Evolutionary conservation across 305 asterid genomes (phyloP).

Genomic region (Solanum hybrid): DNA sequence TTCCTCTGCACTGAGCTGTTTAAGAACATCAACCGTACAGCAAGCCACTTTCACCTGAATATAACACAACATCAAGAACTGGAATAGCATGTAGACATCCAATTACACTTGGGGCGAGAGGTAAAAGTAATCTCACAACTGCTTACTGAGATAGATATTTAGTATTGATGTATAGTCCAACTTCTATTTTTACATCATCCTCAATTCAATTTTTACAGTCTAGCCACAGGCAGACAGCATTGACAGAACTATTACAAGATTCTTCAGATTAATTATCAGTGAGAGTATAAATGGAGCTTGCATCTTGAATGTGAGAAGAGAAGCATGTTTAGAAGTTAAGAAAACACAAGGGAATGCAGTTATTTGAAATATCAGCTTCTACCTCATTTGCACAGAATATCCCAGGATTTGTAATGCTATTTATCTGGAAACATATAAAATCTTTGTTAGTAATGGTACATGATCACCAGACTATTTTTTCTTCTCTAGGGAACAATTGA

Average conservation of each 20-base stretch:
- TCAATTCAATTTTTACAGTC: background rate
- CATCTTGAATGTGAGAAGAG: background rate
- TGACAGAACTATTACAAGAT: background rate
- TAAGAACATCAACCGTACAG: slow-evolving; percentile 74
- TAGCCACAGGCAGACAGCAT: background rate
- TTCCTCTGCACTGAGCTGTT: slow-evolving; percentile 93
- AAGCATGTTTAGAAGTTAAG: background rate
- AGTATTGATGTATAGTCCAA: background rate
- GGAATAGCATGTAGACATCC: background rate
- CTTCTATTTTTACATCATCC: background rate
- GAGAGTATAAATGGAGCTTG: background rate
- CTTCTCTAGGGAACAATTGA: background rate
- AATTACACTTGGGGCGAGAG: background rate
- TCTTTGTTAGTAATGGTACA: background rate
- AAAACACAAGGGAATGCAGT: background rate
- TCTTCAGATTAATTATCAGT: background rate
- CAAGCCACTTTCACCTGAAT: slow-evolving; percentile 73
- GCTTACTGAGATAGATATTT: background rate
- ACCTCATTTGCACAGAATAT: slow-evolving; percentile 76
- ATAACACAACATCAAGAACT: background rate
- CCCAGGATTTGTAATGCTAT: slow-evolving; percentile 81
- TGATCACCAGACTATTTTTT: background rate
- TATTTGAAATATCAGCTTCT: slow-evolving; percentile 3
- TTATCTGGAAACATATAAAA: slow-evolving; percentile 39
- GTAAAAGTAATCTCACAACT: background rate